Evolutionary conservation across 805 yeast genomes (phyloP).

Genomic region (Saccharomycopsis fibuligera): DNA sequence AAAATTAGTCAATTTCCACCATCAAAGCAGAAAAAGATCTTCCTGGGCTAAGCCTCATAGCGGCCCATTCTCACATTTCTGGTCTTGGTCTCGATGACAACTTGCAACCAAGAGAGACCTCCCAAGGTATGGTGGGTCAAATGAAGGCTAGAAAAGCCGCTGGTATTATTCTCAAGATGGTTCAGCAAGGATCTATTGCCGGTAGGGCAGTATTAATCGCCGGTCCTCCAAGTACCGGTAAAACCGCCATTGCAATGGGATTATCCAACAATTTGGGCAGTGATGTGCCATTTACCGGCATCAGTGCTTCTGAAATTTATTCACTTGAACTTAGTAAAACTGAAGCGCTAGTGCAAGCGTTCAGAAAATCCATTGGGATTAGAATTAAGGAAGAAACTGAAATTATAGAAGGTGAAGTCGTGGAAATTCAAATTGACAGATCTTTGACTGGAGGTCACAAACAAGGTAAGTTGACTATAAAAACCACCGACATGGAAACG

Average conservation of each 20-base stretch:
- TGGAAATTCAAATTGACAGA: slow-evolving; percentile 90
- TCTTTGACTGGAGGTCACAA: slow-evolving; percentile 96
- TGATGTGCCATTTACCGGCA: slow-evolving; percentile 87
- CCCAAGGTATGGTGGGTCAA: slow-evolving; percentile 98
- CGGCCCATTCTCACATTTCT: slow-evolving; percentile 97
- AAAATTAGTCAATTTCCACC: slow-evolving; percentile 14
- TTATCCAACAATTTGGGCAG: slow-evolving; percentile 62
- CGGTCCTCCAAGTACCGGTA: slow-evolving; percentile 98
- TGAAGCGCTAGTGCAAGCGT: slow-evolving; percentile 93
- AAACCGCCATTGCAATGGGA: slow-evolving; percentile 97
- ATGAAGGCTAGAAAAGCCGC: slow-evolving; percentile 92
- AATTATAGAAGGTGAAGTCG: slow-evolving; percentile 97
- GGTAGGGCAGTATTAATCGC: slow-evolving; percentile 95
- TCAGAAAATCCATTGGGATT: slow-evolving; percentile 92
- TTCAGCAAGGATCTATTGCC: slow-evolving; percentile 89
- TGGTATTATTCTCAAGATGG: slow-evolving; percentile 88
- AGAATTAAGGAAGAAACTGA: slow-evolving; percentile 96
- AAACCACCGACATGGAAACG: slow-evolving; percentile 97
- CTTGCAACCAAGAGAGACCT: slow-evolving; percentile 70
- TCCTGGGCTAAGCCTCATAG: slow-evolving; percentile 43
- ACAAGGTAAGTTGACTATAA: slow-evolving; percentile 95
- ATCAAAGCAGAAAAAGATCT: slow-evolving; percentile 1
- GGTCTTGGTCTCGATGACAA: slow-evolving; percentile 95
- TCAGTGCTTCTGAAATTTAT: slow-evolving; percentile 91
- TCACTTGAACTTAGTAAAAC: slow-evolving; percentile 91